These are phyloP conservation scores for Aspergillus fischeri DNA, from an alignment of 2,329 filamentous ascomycete genomes.

Conservation along the genomic window DNA sequence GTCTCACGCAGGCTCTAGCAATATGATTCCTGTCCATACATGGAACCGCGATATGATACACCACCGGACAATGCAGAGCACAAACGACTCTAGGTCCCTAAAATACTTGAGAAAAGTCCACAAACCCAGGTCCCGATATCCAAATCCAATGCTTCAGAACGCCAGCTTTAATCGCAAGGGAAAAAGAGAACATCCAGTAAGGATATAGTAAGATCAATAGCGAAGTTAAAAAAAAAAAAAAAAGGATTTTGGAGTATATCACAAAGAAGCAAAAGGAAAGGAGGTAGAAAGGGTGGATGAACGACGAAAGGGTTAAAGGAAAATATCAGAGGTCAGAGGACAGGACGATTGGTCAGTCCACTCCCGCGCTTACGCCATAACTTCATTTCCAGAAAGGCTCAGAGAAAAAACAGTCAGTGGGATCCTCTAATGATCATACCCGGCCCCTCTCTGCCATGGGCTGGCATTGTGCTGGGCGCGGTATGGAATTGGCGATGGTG, in stretches of 20 bases:
- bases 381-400: conserved; percentile 33
- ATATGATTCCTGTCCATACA: conserved; percentile 17
- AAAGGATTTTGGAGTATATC: conserved; percentile 17
- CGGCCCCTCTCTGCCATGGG: conserved; percentile 63
- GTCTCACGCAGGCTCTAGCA: conserved; percentile 12
- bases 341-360: conserved; percentile 21
- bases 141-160: conserved; percentile 34
- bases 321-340: conserved; percentile 13
- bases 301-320: conserved; percentile 15
- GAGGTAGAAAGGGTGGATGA: conserved; percentile 8
- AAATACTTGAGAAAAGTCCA: conserved; percentile 13
- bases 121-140: conserved; percentile 29
- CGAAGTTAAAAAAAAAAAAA: conserved; percentile 3
- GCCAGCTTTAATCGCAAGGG: conserved; percentile 21
- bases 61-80: conserved; percentile 10
- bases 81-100: conserved; percentile 4
- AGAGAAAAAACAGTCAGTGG: conserved; percentile 18
- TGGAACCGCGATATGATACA: conserved; percentile 13
- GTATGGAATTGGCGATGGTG: conserved; percentile 36
- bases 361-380: conserved; percentile 33
- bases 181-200: conserved; percentile 14
- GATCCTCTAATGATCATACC: conserved; percentile 54
- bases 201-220: conserved; percentile 3
- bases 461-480: conserved; percentile 53
- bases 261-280: conserved; percentile 15